Conservation (phyloP, 73 alveolate genomes). For the Uronychia binucleata region DNA sequence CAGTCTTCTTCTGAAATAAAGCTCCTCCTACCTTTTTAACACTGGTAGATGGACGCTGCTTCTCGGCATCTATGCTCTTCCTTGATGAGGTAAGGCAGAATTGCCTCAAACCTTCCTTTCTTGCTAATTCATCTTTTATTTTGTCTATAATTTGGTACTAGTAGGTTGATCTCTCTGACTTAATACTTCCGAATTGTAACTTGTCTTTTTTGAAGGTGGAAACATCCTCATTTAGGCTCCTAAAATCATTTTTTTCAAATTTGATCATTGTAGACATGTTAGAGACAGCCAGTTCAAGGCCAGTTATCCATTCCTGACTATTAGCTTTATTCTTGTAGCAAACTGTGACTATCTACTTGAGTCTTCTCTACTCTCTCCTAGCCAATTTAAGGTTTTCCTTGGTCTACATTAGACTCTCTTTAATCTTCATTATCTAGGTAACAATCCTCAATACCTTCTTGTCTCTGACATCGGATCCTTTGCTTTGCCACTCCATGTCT, state of each 20-base stretch:
- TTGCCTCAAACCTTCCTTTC: slow-evolving; percentile 6
- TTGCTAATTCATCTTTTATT: slow-evolving; percentile 15
- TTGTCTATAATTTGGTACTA: slow-evolving; percentile 11
- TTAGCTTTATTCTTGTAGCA: slow-evolving; percentile 46
- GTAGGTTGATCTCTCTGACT: slow-evolving; percentile 1
- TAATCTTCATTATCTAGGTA: not conserved
- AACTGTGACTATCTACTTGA: slow-evolving; percentile 27
- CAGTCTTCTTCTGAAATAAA: slow-evolving; percentile 2
- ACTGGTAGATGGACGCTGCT: not conserved
- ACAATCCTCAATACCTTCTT: slow-evolving; percentile 6
- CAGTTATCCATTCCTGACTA: slow-evolving; percentile 49
- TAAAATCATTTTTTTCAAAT: slow-evolving; percentile 24
- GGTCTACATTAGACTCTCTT: slow-evolving; percentile 24
- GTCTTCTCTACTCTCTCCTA: slow-evolving; percentile 34
- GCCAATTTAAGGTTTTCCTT: slow-evolving; percentile 16
- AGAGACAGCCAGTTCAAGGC: slow-evolving; percentile 30
- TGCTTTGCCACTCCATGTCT: slow-evolving; percentile 13
- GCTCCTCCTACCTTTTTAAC: slow-evolving; percentile 5
- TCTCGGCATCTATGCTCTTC: not conserved
- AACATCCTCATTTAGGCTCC: not conserved
- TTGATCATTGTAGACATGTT: slow-evolving; percentile 37
- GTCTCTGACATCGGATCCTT: slow-evolving; percentile 25
- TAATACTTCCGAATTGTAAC: slow-evolving; percentile 6
- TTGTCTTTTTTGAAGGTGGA: slow-evolving; percentile 5
- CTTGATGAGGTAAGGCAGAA: not conserved